A percentile compares a stretch with the other conserved stretches of the same genome.
phyloP scores from a whole-genome alignment of 257 asterid genomes.

The Anisodus acutangulus region DNA sequence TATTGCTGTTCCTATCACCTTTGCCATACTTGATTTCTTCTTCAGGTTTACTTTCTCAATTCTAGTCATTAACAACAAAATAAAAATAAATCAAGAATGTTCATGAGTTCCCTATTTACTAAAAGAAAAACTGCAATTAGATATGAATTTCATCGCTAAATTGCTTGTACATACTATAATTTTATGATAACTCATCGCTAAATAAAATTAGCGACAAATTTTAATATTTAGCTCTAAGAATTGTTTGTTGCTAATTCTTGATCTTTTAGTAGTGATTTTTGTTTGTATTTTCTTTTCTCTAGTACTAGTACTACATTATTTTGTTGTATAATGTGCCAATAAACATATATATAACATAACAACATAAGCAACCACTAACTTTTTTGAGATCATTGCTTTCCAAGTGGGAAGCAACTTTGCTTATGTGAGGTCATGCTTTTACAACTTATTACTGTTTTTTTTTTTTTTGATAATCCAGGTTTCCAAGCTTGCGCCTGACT shows the following conservation, averaged over 20 bases:
- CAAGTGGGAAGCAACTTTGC: constrained; percentile 27
- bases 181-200: too few relatives aligned
- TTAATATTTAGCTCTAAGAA: not conserved
- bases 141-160: not conserved
- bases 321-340: constrained; percentile 5
- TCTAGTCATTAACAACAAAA: constrained; percentile 39
- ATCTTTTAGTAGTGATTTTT: not conserved
- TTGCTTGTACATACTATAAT: not conserved
- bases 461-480: too few relatives aligned
- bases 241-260: not conserved
- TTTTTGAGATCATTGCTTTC: constrained; percentile 26
- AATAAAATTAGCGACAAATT: not conserved
- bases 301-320: not conserved
- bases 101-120: not conserved
- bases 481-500: too few relatives aligned
- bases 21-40: constrained; percentile 60
- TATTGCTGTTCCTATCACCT: constrained; percentile 74
- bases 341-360: not conserved
- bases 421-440: constrained; percentile 10
- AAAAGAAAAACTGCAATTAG: not conserved
- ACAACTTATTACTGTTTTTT: constrained; percentile 14
- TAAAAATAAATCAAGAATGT: not conserved
- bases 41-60: constrained; percentile 71
- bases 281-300: not conserved
- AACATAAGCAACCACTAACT: constrained; percentile 24